Conservation (phyloP, 805 yeast genomes). For the Kluyveromyces wickerhamii region DNA sequence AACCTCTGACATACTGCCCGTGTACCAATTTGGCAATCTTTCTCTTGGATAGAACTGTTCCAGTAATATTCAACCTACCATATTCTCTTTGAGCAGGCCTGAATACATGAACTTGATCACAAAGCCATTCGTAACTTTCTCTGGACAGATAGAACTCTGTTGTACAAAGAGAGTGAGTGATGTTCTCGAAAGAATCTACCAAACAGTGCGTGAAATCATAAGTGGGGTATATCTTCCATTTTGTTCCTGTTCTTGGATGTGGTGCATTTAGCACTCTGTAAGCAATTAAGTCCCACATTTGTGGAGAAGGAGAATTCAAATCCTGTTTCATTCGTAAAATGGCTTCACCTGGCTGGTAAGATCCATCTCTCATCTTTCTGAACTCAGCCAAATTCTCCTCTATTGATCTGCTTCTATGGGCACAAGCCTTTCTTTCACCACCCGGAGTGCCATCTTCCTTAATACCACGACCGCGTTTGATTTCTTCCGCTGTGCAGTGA, state of each 20-base stretch:
- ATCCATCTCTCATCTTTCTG: constrained; percentile 87
- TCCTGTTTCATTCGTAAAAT: constrained; percentile 97
- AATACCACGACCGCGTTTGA: constrained; percentile 83
- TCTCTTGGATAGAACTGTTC: constrained; percentile 90
- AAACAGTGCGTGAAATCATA: constrained; percentile 98
- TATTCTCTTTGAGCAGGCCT: constrained; percentile 99
- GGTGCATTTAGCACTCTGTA: constrained; percentile 88
- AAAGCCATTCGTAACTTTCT: constrained; percentile 96
- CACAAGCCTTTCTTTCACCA: constrained; percentile 81
- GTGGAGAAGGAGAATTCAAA: constrained; percentile 83
- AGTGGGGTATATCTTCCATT: constrained; percentile 98
- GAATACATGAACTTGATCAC: constrained; percentile 89
- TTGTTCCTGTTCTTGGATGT: constrained; percentile 93
- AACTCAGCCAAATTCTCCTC: constrained; percentile 76
- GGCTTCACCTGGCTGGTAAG: constrained; percentile 83
- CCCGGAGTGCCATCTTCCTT: constrained; percentile 89
- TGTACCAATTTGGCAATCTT: constrained; percentile 89
- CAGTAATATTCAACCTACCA: constrained; percentile 91
- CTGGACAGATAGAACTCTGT: constrained; percentile 89
- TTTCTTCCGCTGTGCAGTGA: constrained; percentile 87
- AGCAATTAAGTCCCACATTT: constrained; percentile 99
- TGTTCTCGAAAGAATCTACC: constrained; percentile 95
- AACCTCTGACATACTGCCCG: constrained; percentile 75
- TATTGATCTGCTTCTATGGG: constrained; percentile 59
- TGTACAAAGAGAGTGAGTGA: constrained; percentile 92